Base-by-base conservation (phyloP, 495 filamentous ascomycete species). In the Penicillium desertorum region DNA sequence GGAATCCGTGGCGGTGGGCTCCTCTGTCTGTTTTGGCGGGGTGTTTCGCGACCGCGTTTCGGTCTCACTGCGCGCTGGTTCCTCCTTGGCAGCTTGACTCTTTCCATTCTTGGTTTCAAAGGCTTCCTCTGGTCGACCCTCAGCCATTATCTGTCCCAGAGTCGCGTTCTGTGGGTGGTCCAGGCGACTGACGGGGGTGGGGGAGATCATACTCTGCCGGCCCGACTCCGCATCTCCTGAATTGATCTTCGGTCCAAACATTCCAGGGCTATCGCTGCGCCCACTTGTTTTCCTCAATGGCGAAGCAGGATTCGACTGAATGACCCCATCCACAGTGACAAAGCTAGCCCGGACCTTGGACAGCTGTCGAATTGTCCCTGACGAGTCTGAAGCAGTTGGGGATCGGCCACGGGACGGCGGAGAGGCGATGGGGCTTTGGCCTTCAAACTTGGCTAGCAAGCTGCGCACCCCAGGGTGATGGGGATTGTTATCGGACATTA, bases 371-470 rank as follows among this genome's bases (percentile, higher is more conserved):
- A 79, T 79, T 43, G 67, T 70, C 16, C 71, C 71, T 45, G 72
- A 71, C 48, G 71, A 70, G 49, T 76, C 75, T 54, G 77, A 72
- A 56, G 71, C 76, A 51, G 79, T 85, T 54, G 88, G 87, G 41
- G 88, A 90, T 67, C 87, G 81, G 56, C 90, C 89, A 68, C 89
- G 85, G 56, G 88, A 84, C 32, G 87, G 86, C 51, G 88, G 84
- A 44, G 84, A 85, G 54, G 75, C 54, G 45, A 73, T 70, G 16
- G 57, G 71, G 51, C 75, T 80, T 39, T 80, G 79, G 62, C 80
- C 81, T 79, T 96, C 92, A 69, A 96, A 96, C 80, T 90, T 90
- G 63, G 92, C 92, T 54, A 90, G 83, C 57, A 96, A 83, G 75
- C 88, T 90, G 70, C 82, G 78, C 58, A 88, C 82, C 45, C 83